Evolutionary conservation across 805 yeast genomes (phyloP).

Genomic region (Yarrowia sp.): DNA sequence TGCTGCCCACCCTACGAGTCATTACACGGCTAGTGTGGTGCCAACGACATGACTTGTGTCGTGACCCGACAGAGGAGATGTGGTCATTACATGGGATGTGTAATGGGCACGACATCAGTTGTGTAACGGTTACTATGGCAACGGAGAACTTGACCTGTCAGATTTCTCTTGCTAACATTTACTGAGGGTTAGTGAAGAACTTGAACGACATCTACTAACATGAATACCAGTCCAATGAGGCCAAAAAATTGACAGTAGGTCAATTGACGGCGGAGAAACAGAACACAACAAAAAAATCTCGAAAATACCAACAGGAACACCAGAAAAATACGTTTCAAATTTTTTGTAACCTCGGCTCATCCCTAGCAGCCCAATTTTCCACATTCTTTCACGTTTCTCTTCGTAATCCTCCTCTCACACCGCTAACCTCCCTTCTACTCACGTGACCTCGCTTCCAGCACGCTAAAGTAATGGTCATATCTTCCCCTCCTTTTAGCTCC

Average conservation of each 20-base stretch:
- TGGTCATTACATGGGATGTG: background rate
- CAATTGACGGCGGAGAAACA: too few relatives aligned
- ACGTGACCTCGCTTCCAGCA: background rate
- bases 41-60: too few relatives aligned
- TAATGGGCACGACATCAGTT: background rate
- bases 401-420: too few relatives aligned
- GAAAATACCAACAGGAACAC: background rate
- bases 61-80: background rate
- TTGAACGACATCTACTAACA: too few relatives aligned
- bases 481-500: slow-evolving; percentile 9
- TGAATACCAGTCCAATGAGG: too few relatives aligned
- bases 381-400: too few relatives aligned
- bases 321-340: background rate
- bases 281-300: too few relatives aligned
- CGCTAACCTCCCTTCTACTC: background rate
- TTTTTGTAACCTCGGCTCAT: background rate
- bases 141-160: too few relatives aligned
- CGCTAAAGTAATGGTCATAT: background rate
- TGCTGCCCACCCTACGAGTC: background rate
- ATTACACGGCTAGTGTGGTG: background rate
- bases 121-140: too few relatives aligned
- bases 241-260: too few relatives aligned
- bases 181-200: too few relatives aligned
- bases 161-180: too few relatives aligned
- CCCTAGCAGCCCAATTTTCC: background rate